These are phyloP conservation scores for Ogataea nitratoaversa DNA, from an alignment of 805 yeast genomes.

Conservation along the genomic window DNA sequence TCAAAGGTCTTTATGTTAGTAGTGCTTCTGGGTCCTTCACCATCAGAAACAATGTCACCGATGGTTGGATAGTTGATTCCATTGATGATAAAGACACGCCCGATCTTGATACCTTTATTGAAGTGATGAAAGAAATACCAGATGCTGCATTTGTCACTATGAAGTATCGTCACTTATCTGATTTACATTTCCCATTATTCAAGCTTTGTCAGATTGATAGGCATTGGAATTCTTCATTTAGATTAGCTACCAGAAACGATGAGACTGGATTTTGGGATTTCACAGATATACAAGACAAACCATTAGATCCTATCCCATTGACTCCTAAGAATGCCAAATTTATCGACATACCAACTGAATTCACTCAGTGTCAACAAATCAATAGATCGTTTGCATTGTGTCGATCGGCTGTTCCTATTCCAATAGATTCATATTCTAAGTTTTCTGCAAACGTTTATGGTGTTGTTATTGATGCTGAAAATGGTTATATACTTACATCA, in stretches of 20 bases:
- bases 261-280: conserved; percentile 55
- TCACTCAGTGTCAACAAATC: conserved; percentile 49
- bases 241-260: conserved; percentile 61
- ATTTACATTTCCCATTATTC: conserved; percentile 68
- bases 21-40: conserved; percentile 76
- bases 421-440: conserved; percentile 71
- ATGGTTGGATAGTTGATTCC: conserved; percentile 79
- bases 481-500: conserved; percentile 77
- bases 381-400: conserved; percentile 72
- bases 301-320: conserved; percentile 50
- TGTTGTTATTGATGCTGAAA: conserved; percentile 72
- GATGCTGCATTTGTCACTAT: conserved; percentile 70
- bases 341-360: conserved; percentile 62
- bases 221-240: conserved; percentile 76
- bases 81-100: conserved; percentile 72
- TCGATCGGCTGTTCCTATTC: conserved; percentile 57
- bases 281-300: conserved; percentile 50
- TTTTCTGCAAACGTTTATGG: conserved; percentile 66
- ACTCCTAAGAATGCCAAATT: conserved; percentile 64
- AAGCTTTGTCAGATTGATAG: conserved; percentile 72
- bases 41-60: conserved; percentile 50
- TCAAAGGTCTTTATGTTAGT: conserved; percentile 75
- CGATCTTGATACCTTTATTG: conserved; percentile 70
- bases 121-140: conserved; percentile 73
- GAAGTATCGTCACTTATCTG: conserved; percentile 72